Evolutionary conservation across 2,329 filamentous ascomycete genomes (phyloP).

Genomic region (Cladophialophora yegresii): DNA sequence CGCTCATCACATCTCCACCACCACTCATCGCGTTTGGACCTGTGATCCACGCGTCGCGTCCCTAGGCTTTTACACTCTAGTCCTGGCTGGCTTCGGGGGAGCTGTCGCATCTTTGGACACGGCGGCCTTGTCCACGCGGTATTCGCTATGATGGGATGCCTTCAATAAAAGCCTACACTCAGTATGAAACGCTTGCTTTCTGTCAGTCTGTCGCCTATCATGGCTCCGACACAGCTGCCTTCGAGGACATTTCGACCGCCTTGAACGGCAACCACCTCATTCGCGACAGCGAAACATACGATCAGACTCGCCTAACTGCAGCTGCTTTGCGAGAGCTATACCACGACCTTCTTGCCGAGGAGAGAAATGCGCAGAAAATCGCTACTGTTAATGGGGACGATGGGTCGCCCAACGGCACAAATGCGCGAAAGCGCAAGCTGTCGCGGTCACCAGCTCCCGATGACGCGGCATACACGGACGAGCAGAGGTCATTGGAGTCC

Average conservation of each 20-base stretch:
- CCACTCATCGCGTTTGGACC: conserved; percentile 18
- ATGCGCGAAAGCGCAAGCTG: conserved; percentile 73
- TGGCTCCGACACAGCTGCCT: conserved; percentile 66
- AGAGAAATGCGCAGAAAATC: conserved; percentile 47
- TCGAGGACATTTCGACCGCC: conserved; percentile 70
- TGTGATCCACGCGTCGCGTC: conserved; percentile 23
- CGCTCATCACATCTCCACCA: conserved; percentile 40
- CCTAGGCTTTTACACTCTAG: not conserved
- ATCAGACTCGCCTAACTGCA: conserved; percentile 71
- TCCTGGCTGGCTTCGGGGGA: not conserved
- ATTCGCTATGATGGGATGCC: conserved; percentile 53
- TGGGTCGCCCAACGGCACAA: conserved; percentile 40
- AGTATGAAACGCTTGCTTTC: conserved; percentile 81
- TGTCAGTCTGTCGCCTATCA: conserved; percentile 75
- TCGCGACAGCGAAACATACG: conserved; percentile 68
- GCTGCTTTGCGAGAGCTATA: conserved; percentile 80
- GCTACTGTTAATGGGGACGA: conserved; percentile 41
- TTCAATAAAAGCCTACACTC: conserved; percentile 69
- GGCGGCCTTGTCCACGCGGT: conserved; percentile 18
- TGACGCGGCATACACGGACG: conserved; percentile 5
- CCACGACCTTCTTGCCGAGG: conserved; percentile 72
- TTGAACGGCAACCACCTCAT: conserved; percentile 74
- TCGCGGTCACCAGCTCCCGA: conserved; percentile 61
- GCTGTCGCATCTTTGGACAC: conserved; percentile 4
- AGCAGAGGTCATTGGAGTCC: conserved; percentile 28